Percentiles rank a stretch among this genome's conserved stretches.
Evolutionary conservation across 306 rosid species (phyloP).

Genomic region (Vigna nakashimae): DNA sequence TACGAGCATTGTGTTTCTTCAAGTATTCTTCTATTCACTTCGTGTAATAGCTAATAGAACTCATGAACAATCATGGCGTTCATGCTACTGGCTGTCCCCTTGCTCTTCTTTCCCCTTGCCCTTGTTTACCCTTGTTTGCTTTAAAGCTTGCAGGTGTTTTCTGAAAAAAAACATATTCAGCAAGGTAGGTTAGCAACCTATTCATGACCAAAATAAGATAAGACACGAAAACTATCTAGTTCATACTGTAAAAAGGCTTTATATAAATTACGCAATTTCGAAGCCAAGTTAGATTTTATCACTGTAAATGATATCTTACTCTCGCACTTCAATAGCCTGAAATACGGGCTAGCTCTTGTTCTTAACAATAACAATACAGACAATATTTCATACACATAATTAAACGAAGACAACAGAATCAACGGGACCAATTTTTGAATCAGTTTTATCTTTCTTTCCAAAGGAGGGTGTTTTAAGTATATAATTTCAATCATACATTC

Average conservation of each 20-base stretch:
- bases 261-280: background rate
- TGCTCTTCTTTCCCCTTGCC: conserved; percentile 19
- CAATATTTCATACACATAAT: conserved; percentile 3
- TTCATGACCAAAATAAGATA: conserved; percentile 6
- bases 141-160: conserved; percentile 44
- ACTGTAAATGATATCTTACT: conserved; percentile 20
- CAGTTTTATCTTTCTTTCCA: conserved; percentile 9
- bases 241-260: background rate
- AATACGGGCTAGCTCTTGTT: background rate
- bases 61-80: conserved; percentile 27
- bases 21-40: conserved; percentile 34
- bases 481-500: conserved; percentile 7
- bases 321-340: conserved; percentile 13
- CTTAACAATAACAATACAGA: background rate
- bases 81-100: conserved; percentile 21
- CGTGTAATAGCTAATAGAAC: conserved; percentile 15
- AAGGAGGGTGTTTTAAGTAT: background rate
- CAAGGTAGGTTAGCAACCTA: conserved; percentile 28
- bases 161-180: conserved; percentile 47
- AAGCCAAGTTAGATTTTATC: background rate
- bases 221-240: conserved; percentile 15
- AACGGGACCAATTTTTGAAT: conserved; percentile 8
- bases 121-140: conserved; percentile 37
- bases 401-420: conserved; percentile 11
- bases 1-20: conserved; percentile 38